Evolutionary conservation across 2,329 filamentous ascomycete species (phyloP).

Genomic region (Botrytis fabae): DNA sequence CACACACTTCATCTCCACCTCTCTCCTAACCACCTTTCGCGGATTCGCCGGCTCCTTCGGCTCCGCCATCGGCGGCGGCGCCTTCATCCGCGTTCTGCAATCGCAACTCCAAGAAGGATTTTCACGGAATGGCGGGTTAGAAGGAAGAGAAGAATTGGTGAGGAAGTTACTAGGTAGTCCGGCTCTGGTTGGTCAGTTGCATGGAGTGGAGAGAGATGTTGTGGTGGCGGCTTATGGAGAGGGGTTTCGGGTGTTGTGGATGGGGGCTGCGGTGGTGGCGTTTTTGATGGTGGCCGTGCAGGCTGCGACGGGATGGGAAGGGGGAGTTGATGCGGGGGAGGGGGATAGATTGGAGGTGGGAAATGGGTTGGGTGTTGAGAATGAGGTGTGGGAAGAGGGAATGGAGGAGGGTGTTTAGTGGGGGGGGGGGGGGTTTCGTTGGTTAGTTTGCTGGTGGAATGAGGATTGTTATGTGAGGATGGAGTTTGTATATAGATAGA

Average conservation of each 20-base stretch:
- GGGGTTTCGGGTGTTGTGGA: slow-evolving; percentile 54
- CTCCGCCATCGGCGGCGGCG: slow-evolving; percentile 73
- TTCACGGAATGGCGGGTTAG: slow-evolving; percentile 36
- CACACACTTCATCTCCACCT: slow-evolving; percentile 73
- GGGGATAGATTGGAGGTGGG: slow-evolving; percentile 12
- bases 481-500: not conserved
- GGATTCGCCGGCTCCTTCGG: slow-evolving; percentile 82
- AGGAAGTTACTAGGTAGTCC: slow-evolving; percentile 59
- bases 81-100: slow-evolving; percentile 38
- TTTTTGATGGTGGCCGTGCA: slow-evolving; percentile 53
- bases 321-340: not conserved
- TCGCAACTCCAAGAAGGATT: slow-evolving; percentile 42
- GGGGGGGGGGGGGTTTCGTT: not conserved
- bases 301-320: slow-evolving; percentile 58
- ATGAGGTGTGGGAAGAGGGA: slow-evolving; percentile 22
- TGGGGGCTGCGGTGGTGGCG: slow-evolving; percentile 52
- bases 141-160: slow-evolving; percentile 47
- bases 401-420: slow-evolving; percentile 20
- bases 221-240: slow-evolving; percentile 55
- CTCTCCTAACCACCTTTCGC: slow-evolving; percentile 75
- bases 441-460: not conserved
- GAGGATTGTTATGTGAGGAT: not conserved
- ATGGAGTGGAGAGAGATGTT: slow-evolving; percentile 51
- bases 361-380: slow-evolving; percentile 9
- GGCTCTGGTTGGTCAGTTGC: slow-evolving; percentile 51